Percentiles rank a stretch among this genome's conserved stretches.
These are phyloP conservation scores for Scheffersomyces ergatensis DNA, from an alignment of 805 yeast species.

Conservation along the genomic window DNA sequence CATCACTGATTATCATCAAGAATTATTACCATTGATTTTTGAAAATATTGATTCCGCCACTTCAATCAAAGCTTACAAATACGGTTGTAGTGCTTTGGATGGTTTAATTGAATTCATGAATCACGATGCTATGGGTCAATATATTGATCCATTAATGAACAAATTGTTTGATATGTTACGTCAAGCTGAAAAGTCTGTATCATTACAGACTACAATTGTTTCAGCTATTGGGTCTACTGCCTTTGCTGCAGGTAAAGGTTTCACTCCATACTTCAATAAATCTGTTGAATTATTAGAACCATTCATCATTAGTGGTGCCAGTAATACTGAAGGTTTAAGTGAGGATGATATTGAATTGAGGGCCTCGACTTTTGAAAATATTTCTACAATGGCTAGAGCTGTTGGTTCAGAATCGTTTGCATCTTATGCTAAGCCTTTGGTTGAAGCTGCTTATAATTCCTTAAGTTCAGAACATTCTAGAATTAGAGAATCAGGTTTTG, in stretches of 20 bases:
- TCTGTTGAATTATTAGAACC: constrained; percentile 82
- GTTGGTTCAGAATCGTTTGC: constrained; percentile 90
- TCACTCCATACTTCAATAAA: constrained; percentile 79
- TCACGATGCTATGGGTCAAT: constrained; percentile 75
- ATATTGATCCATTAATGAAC: constrained; percentile 87
- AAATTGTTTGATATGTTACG: constrained; percentile 82
- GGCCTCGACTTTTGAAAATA: constrained; percentile 89
- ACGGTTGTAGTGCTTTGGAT: constrained; percentile 89
- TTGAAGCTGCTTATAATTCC: constrained; percentile 81
- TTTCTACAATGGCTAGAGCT: constrained; percentile 94
- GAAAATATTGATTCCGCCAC: constrained; percentile 83
- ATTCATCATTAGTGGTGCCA: constrained; percentile 69
- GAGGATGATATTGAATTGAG: constrained; percentile 90
- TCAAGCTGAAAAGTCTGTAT: constrained; percentile 61
- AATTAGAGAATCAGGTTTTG: constrained; percentile 91
- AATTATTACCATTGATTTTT: constrained; percentile 82
- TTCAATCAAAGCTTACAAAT: constrained; percentile 78
- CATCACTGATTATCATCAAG: constrained; percentile 80
- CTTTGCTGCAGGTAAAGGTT: constrained; percentile 86
- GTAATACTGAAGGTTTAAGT: constrained; percentile 69
- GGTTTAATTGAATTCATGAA: constrained; percentile 89
- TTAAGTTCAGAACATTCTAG: constrained; percentile 76
- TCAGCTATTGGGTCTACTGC: constrained; percentile 98
- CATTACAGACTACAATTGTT: constrained; percentile 77
- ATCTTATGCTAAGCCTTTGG: constrained; percentile 81